These are phyloP conservation scores for Lactarius indigo DNA, from an alignment of 768 basidiomycete genomes.

Conservation along the genomic window DNA sequence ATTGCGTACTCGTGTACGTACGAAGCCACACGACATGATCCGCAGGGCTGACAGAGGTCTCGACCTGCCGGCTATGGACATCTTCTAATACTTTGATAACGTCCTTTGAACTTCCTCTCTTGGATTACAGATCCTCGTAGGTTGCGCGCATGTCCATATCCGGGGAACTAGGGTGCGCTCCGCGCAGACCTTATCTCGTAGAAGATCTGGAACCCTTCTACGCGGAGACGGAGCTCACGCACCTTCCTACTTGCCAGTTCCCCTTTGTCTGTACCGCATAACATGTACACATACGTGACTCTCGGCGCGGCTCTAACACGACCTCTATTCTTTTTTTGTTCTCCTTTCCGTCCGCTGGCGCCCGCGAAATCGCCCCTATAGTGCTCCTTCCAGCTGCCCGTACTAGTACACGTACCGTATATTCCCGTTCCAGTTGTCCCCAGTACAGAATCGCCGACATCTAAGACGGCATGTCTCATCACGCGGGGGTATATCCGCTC, in stretches of 20 bases:
- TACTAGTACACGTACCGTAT: background rate
- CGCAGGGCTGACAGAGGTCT: slow-evolving; percentile 9
- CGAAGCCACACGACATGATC: slow-evolving; percentile 19
- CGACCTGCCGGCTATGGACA: background rate
- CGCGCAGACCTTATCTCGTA: slow-evolving; percentile 22
- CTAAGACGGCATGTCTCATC: background rate
- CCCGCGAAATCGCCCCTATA: slow-evolving; percentile 13
- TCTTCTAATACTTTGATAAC: slow-evolving; percentile 2
- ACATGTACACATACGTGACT: background rate
- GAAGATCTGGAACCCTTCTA: slow-evolving; percentile 23
- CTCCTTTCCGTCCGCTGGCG: slow-evolving; percentile 1
- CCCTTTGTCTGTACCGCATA: background rate
- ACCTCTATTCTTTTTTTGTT: background rate
- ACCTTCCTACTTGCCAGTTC: background rate
- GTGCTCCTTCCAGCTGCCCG: background rate
- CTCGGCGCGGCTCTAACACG: background rate
- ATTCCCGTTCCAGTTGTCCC: background rate
- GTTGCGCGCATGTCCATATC: slow-evolving; percentile 9
- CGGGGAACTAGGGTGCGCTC: slow-evolving; percentile 6
- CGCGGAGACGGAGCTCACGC: slow-evolving; percentile 4
- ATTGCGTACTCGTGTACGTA: slow-evolving; percentile 17
- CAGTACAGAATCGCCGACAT: background rate
- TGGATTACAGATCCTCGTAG: slow-evolving; percentile 10
- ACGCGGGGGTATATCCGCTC: background rate
- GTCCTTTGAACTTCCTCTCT: slow-evolving; percentile 2